Base-by-base conservation (phyloP, 2,329 filamentous ascomycete genomes). In the Paracamarosporium sp. region DNA sequence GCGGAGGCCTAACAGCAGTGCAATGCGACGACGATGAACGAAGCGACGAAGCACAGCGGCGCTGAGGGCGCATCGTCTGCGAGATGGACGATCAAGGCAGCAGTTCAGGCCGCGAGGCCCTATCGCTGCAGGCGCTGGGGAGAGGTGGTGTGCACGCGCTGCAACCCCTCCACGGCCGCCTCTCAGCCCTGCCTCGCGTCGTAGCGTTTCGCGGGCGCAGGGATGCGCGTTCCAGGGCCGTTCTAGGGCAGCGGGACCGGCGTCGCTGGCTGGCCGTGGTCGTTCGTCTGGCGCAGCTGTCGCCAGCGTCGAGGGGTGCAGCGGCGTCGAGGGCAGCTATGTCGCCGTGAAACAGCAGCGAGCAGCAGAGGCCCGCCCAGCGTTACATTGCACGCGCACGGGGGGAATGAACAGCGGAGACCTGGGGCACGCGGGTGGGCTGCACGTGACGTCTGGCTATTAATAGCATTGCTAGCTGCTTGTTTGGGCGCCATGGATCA, bases 211-310 rank as follows among this genome's bases (percentile, higher is more conserved):
- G 62, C 36, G 46, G 53, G 24, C 15, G 31, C 56, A 57, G 20
- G 59, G 56, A 50, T 56, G 59, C 57, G 51, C 17, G 27, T 59
- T 63, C 60, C 51, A 58, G 50, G 55, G 57, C 25, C 12, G 50
- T 64, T 58, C 59, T 56, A 60, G 52, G 38, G 53, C 50, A 22
- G 11, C 30, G 38, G 33, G 31, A 33, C 41, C 27, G 27, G 44
- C 51, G 38, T 41, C 45, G 57, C 59, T 63, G 50, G 61, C 58
- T 55, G 55, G 53, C 46, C 24, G 22, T 45, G n/a, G n/a, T n/a
- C 12, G 25, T 44, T 27, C 17, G 30, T 8, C 45, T n/a, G 45
- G 28, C 15, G 1, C 5, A 3, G 17, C 11, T 25, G 46, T 38
- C 38, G 31, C 5, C 17, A 50, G 46, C 46, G 12, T 50, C n/a